phyloP scores from a whole-genome alignment of 345 rosid genomes.

The Isatis tinctoria region DNA sequence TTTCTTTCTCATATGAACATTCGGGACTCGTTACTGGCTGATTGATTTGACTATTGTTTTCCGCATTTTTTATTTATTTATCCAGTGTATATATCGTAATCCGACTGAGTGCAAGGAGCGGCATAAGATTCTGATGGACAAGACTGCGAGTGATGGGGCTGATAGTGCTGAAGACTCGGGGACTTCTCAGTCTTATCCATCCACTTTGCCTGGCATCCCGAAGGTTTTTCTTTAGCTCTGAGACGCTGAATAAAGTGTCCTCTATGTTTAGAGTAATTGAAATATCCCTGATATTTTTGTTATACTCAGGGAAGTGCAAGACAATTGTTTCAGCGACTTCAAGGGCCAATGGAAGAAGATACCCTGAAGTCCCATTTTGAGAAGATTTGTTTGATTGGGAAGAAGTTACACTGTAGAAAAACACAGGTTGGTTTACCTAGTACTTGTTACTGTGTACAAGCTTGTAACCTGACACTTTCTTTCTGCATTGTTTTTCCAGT shows the following conservation, averaged over 20 bases:
- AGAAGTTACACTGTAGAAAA: conserved; percentile 55
- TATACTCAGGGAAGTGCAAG: conserved; percentile 92
- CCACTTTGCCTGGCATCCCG: conserved; percentile 99
- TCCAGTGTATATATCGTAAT: conserved; percentile 86
- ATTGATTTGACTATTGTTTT: background rate
- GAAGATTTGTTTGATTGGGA: conserved; percentile 75
- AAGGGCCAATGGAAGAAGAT: conserved; percentile 97
- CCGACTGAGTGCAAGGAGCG: conserved; percentile 97
- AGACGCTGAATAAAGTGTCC: conserved; percentile 18
- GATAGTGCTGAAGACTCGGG: conserved; percentile 99
- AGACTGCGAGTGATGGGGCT: conserved; percentile 84
- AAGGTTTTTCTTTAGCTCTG: conserved; percentile 45
- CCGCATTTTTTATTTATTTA: background rate
- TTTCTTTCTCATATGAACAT: conserved; percentile 6
- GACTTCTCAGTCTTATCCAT: conserved; percentile 95
- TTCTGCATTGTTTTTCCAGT: background rate
- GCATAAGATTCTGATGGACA: conserved; percentile 88
- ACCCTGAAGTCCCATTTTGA: conserved; percentile 94
- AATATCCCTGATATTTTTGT: conserved; percentile 23
- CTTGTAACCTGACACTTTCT: conserved; percentile 1
- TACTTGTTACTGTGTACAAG: conserved; percentile 4
- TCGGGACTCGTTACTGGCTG: conserved; percentile 1
- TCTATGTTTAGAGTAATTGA: conserved; percentile 21
- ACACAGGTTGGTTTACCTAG: conserved; percentile 60
- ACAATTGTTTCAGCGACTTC: conserved; percentile 93